phyloP scores from a whole-genome alignment of 306 rosid genomes.

The Sechiopsis laciniata region DNA sequence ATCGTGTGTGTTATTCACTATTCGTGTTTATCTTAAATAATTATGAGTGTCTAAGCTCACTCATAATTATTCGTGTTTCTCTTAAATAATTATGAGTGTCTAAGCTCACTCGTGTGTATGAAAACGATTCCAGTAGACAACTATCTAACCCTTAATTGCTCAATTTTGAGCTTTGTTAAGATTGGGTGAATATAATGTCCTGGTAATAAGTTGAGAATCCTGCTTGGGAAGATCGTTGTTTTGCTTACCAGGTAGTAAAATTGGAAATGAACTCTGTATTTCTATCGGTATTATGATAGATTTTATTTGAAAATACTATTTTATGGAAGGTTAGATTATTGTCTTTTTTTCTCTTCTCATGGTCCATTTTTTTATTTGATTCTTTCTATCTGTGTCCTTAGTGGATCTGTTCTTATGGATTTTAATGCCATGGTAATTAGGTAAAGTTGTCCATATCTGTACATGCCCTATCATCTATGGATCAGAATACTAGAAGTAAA shows the following conservation, averaged over 20 bases:
- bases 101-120: not conserved
- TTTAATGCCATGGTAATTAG: not conserved
- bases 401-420: not conserved
- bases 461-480: not conserved
- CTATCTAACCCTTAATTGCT: not conserved
- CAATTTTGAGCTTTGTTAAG: not conserved
- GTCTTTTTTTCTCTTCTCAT: not conserved
- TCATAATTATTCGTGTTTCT: too few relatives aligned
- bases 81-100: not conserved
- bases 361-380: not conserved
- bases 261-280: too few relatives aligned
- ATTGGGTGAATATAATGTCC: not conserved
- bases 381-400: not conserved
- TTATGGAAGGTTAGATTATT: not conserved
- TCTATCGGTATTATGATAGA: too few relatives aligned
- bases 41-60: not conserved
- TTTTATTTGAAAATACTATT: constrained; percentile 2
- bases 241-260: not conserved
- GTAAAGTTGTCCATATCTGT: not conserved
- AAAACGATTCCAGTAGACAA: not conserved
- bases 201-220: not conserved
- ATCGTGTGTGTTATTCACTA: too few relatives aligned
- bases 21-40: not conserved
- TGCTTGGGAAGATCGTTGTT: not conserved
- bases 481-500: not conserved